A percentile compares a stretch with the other conserved stretches of the same genome.
phyloP scores from a whole-genome alignment of 2,329 filamentous ascomycete genomes.

The Paramyrothecium sp. region DNA sequence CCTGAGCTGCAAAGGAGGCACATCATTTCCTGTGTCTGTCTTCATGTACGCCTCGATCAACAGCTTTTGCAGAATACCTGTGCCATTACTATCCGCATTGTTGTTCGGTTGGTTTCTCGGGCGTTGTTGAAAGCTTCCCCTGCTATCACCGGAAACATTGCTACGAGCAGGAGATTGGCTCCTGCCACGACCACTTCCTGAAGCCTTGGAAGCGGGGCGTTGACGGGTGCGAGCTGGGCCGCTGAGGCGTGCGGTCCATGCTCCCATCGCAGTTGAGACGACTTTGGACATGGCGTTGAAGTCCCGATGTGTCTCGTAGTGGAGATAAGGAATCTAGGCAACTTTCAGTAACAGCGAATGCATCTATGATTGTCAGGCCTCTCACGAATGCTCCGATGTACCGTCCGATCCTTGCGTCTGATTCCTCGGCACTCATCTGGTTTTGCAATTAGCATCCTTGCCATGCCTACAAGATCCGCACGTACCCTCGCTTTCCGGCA shows the following conservation, averaged over 20 bases:
- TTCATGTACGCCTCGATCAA: slow-evolving; percentile 3
- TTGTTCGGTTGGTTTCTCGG: not conserved
- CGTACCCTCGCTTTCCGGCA: slow-evolving; percentile 14
- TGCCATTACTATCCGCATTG: not conserved
- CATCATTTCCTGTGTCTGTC: not conserved
- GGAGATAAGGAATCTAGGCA: slow-evolving; percentile 36
- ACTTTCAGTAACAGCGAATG: not conserved
- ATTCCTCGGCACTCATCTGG: not conserved
- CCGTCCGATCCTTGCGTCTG: not conserved
- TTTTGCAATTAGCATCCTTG: not conserved
- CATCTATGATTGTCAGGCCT: not conserved
- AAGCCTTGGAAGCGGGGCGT: not conserved
- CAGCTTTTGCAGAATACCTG: slow-evolving; percentile 4
- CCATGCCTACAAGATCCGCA: not conserved
- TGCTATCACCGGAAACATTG: slow-evolving; percentile 1
- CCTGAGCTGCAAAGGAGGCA: slow-evolving; percentile 38
- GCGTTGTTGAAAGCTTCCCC: slow-evolving; percentile 23
- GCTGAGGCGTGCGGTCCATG: too few species aligned
- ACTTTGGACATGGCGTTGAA: slow-evolving; percentile 23
- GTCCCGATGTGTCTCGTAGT: slow-evolving; percentile 37
- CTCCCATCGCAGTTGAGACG: too few species aligned
- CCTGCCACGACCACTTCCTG: too few species aligned
- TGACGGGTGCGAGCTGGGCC: not conserved
- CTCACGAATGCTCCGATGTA: slow-evolving; percentile 3
- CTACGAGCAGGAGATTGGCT: not conserved